Base-by-base conservation (phyloP, 2,329 filamentous ascomycete species). In the Orbilia brochopaga region DNA sequence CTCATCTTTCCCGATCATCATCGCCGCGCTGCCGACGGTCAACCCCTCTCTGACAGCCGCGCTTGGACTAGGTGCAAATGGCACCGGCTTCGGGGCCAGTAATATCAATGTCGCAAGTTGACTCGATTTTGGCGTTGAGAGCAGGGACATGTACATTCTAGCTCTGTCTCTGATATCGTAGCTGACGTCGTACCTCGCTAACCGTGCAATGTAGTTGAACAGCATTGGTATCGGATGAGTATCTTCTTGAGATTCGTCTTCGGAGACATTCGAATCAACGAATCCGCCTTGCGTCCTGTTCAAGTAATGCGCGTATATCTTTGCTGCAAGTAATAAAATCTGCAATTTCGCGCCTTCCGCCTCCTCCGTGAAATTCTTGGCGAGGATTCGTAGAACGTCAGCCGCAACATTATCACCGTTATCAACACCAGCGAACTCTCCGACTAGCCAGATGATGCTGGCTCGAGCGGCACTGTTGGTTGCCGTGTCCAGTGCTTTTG, bases 381-480 rank as follows among this genome's bases (percentile, higher is more conserved):
- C 85, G 1, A 99, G 81, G 48, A 97, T 93, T 6, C 94, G 87
- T 35, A 97, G 82, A 5, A 97, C 92, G 77, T 99, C 94, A 0
- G 93, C 88, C 0, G 94, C 94, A 73, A 99, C 93, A 76, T 95
- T 96, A 78, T 94, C 88, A 69, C 92, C 88, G 8, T 88, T 85
- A 63, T 91, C 87, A 1, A 89, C 80, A 0, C 91, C 91, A 0
- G 93, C 87, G 30, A 66, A 70, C 53, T 74, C 70, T 51, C 94
- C 94, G 0, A 97, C 92, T 0, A 99, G 86, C 94, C 94, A 99
- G 76, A 99, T 90, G 74, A 99, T 97, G 55, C 91, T 96, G 1
- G 94, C 94, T 75, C 94, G 85, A 2, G 94, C 94, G 72, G 92
- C 89, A 0, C 94, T 88, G 73, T 94, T 92, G 0, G 90, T 91